phyloP scores from a whole-genome alignment of 225 moss, liverwort and hornwort genomes.

The Asterella californica region DNA sequence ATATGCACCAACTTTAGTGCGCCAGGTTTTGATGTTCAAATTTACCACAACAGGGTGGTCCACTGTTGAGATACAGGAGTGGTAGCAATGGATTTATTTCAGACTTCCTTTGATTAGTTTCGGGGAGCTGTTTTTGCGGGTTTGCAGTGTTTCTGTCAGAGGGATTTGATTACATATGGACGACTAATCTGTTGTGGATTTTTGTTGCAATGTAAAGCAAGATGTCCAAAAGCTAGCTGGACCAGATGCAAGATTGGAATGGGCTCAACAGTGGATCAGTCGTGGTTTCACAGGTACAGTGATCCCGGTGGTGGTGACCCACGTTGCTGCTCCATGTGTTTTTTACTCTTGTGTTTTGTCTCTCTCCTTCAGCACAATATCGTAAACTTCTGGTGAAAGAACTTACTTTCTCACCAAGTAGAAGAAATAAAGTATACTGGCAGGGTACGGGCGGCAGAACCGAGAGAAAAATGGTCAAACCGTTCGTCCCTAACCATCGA shows the following conservation, averaged over 20 bases:
- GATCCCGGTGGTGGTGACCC: background rate
- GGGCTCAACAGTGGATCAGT: conserved; percentile 53
- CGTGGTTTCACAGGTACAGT: conserved; percentile 55
- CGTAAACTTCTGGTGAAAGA: background rate
- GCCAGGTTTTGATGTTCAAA: background rate
- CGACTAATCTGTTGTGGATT: conserved; percentile 6
- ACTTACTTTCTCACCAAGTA: background rate
- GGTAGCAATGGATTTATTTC: background rate
- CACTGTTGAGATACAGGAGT: too few relatives aligned
- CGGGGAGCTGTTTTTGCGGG: background rate
- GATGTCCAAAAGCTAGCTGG: conserved; percentile 18
- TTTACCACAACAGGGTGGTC: background rate
- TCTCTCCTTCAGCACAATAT: background rate
- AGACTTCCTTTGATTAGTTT: background rate
- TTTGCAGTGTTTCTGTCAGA: background rate
- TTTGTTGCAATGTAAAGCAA: conserved; percentile 15
- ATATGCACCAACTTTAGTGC: background rate
- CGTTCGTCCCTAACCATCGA: background rate
- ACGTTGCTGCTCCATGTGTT: background rate
- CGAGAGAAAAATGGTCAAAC: background rate
- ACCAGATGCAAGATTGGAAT: conserved; percentile 38
- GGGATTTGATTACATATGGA: background rate
- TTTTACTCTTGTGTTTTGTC: background rate
- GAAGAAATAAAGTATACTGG: background rate
- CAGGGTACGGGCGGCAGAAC: background rate